A percentile compares a stretch with the other conserved stretches of the same genome.
Evolutionary conservation across 225 moss, liverwort and hornwort species (phyloP).

Genomic region (Bryoerythrophyllum caledonicum): DNA sequence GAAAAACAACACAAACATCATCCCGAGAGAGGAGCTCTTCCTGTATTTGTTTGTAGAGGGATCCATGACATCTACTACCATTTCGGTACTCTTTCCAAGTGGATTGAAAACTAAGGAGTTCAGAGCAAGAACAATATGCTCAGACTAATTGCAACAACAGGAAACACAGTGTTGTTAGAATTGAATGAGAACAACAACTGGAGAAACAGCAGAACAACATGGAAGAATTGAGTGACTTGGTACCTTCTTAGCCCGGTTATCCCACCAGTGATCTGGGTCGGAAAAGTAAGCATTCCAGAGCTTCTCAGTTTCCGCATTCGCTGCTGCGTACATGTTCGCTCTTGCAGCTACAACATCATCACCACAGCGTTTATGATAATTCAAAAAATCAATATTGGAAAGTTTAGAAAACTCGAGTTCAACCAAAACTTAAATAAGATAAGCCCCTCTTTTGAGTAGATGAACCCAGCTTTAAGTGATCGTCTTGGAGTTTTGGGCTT

Average conservation of each 20-base stretch:
- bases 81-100: too few species aligned
- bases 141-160: neutral
- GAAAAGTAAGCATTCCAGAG: slow-evolving; percentile 89
- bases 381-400: too few species aligned
- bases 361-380: slow-evolving; percentile 4
- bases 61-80: too few species aligned
- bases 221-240: neutral
- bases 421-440: too few species aligned
- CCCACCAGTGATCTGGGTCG: slow-evolving; percentile 96
- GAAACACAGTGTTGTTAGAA: slow-evolving; percentile 14
- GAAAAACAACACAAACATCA: too few species aligned
- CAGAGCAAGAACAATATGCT: too few species aligned
- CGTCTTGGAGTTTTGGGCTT: neutral
- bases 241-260: slow-evolving; percentile 75
- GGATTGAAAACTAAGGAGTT: too few species aligned
- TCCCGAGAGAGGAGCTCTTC: too few species aligned
- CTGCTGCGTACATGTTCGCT: slow-evolving; percentile 33
- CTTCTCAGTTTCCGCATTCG: slow-evolving; percentile 65
- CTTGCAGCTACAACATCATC: slow-evolving; percentile 30
- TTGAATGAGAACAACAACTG: neutral
- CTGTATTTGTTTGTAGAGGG: too few species aligned
- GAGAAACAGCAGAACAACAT: slow-evolving; percentile 3
- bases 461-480: too few species aligned
- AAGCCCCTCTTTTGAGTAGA: too few species aligned
- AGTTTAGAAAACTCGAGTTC: too few species aligned